A percentile compares a stretch with the other conserved stretches of the same genome.
phyloP scores from a whole-genome alignment of 176 grass and related monocot genomes.

The Tuctoria greenei region DNA sequence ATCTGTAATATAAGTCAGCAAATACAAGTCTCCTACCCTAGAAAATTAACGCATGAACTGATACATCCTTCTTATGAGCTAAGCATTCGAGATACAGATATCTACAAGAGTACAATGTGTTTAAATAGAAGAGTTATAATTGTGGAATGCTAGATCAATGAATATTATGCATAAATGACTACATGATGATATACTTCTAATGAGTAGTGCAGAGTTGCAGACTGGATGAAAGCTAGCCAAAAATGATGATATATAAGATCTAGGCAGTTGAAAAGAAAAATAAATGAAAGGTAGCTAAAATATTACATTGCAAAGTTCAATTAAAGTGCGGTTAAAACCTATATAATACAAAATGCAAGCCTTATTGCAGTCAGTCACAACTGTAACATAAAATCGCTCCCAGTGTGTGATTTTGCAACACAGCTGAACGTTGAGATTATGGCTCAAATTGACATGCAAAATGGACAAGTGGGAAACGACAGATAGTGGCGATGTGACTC shows the following conservation, averaged over 20 bases:
- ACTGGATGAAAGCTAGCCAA: not conserved
- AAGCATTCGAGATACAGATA: not conserved
- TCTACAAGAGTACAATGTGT: too few relatives aligned
- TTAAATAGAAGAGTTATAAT: not conserved
- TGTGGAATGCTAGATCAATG: not conserved
- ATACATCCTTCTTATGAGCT: not conserved
- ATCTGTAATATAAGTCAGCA: not conserved
- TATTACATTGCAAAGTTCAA: not conserved
- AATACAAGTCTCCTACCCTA: not conserved
- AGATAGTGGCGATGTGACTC: not conserved
- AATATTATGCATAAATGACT: not conserved
- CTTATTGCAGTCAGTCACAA: not conserved
- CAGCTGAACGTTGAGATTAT: not conserved
- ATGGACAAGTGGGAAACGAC: slow-evolving; percentile 1
- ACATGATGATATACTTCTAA: not conserved
- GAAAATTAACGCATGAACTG: not conserved
- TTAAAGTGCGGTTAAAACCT: not conserved
- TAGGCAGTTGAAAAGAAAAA: not conserved
- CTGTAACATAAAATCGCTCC: slow-evolving; percentile 8
- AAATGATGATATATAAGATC: not conserved
- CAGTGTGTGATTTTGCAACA: slow-evolving; percentile 11
- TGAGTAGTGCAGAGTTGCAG: not conserved
- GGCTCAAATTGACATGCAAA: not conserved
- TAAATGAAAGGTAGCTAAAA: not conserved
- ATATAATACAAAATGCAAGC: not conserved